Base-by-base conservation (phyloP, 2,329 filamentous ascomycete species). In the Pestalotiopsis sp. region DNA sequence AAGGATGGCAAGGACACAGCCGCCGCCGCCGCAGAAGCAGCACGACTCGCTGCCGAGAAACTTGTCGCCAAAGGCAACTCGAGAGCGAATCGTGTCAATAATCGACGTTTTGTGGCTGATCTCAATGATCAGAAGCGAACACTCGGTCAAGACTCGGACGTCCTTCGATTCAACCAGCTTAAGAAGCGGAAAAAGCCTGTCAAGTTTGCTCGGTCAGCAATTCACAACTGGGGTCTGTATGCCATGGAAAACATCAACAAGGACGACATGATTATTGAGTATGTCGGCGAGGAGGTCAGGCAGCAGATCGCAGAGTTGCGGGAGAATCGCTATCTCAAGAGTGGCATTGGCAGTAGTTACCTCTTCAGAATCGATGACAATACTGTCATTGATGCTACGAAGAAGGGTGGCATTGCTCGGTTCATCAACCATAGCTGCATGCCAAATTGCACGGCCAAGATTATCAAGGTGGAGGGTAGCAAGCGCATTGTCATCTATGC, bases 171-270 rank as follows among this genome's bases (percentile, higher is more conserved):
- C 87, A 99, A 99, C 81, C 96, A 98, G 83, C 90, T 99, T 69
- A 98, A 98, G 87, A 99, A 98, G 83, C 93, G 96, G 70, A 99
- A 98, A 90, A 99, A 99, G 86, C 95, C 95, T 1, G 96, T 99
- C 79, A 96, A 97, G 79, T 99, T 99, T 81, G 96, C 95, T 68
- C 90, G 96, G 59, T 99, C 96, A 66, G 96, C 96, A 60, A 99
- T 99, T 75, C 96, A 99, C 82, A 98, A 98, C 76, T 99, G 96
- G 96, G 96, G 96, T 36, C 84, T 99, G 36, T 99, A 99, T 78
- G 95, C 96, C 3, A 95, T 98, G 86, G 96, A 99, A 82, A 96
- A 97, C 77, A 99, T 99, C 72, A 89, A 92, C 70, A 94, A 95
- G 79, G 97, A 97, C 80, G 96, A 99, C 81, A 98, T 99, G 94